Evolutionary conservation across 345 rosid species (phyloP), one percentile per base, ranked within the genome.

Genomic region (Rhizophora apiculata): DNA sequence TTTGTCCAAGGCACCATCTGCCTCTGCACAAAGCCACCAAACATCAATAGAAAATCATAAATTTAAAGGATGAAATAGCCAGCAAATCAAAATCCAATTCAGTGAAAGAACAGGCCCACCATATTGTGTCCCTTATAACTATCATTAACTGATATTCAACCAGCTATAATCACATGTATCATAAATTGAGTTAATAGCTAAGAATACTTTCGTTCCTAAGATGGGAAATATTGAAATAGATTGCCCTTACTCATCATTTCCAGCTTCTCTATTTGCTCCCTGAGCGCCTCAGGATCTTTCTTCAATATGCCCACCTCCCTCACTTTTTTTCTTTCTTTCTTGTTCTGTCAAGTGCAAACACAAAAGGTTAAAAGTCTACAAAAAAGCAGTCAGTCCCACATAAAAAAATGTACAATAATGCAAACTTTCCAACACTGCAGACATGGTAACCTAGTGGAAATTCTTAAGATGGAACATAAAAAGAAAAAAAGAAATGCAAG

Each of bases 1-100:
- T 86, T 95, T 95, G 84, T 95, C 99, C 76, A 95, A 74, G 55
- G 99, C 97, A 78, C 99, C 99, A 83, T 95, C 99, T 70, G 99
- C 96, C 87, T 92, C 99, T 95, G 80, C 49, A 43, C 18, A 43
- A 43, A 43, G 49, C 6, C 76, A 84, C 27, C 80, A 82, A 80
- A 64, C 34, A 67, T 24, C 26, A 58, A 15, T 0, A 64, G 56
- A 43, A 43, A 2, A 43, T 43, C 5, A 15, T 43, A 43, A 43
- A 43, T 13, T 43, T 13, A 49, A 57, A 70, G 24, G 7, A n/a
- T 1, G 3, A 46, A 46, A 62, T 36, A 63, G 53, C 51, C 34
- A 27, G 16, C 6, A 62, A 53, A 62, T 22, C 8, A 5, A 46
- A 68, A 34, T 31, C 3, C 18, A 43, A 11, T 43, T 43, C 18